A percentile compares a stretch with the other conserved stretches of the same genome.
Evolutionary conservation across 2,329 filamentous ascomycete genomes (phyloP).

Genomic region (Tolypocladium ovalisporum): DNA sequence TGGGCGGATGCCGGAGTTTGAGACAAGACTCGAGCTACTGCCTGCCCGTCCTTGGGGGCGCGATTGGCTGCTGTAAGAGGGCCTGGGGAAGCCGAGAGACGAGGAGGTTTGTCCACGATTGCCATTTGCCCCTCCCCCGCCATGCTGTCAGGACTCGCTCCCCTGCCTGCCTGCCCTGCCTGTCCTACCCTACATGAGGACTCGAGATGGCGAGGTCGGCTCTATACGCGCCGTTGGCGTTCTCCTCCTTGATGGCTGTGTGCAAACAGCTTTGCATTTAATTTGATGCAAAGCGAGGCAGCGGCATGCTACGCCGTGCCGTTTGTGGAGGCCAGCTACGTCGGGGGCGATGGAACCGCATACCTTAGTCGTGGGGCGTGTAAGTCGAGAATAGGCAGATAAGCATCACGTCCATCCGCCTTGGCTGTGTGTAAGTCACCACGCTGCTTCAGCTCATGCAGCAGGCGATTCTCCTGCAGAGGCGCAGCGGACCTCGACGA

Average conservation of each 20-base stretch:
- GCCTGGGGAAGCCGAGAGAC: too few species aligned
- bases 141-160: background rate
- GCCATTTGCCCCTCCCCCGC: constrained; percentile 8
- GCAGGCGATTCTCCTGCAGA: background rate
- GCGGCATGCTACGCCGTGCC: background rate
- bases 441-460: constrained; percentile 4
- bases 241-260: background rate
- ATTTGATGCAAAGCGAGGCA: background rate
- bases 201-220: background rate
- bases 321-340: background rate
- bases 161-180: background rate
- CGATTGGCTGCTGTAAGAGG: background rate
- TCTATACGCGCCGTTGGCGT: background rate
- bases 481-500: background rate
- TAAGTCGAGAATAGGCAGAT: background rate
- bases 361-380: background rate
- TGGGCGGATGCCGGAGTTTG: background rate
- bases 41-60: background rate
- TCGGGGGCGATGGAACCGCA: background rate
- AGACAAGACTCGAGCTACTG: background rate
- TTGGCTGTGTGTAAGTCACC: background rate
- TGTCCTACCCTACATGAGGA: background rate
- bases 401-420: background rate
- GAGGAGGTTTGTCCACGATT: background rate
- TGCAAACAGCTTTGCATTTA: background rate